These are phyloP conservation scores for Cladosporium velox DNA, from an alignment of 2,329 filamentous ascomycete genomes.

Conservation along the genomic window DNA sequence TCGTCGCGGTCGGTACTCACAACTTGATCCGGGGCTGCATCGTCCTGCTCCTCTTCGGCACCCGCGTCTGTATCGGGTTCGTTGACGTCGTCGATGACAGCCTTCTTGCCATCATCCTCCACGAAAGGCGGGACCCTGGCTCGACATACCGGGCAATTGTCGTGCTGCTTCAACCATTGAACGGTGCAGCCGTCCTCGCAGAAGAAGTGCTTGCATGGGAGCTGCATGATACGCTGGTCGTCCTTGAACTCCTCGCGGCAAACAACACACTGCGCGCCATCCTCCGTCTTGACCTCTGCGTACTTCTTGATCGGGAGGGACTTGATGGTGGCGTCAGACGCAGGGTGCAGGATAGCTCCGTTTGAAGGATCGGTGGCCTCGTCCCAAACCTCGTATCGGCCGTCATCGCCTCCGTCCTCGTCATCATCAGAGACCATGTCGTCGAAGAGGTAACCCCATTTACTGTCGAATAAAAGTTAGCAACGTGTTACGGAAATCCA, in stretches of 20 bases:
- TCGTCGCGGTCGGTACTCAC: neutral
- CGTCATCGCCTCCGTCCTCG: slow-evolving; percentile 17
- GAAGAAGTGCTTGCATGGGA: slow-evolving; percentile 31
- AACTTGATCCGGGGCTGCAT: neutral
- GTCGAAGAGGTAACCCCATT: slow-evolving; percentile 32
- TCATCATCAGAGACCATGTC: slow-evolving; percentile 28
- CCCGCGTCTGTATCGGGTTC: too few relatives aligned
- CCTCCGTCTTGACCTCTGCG: slow-evolving; percentile 21
- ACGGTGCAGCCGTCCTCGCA: slow-evolving; percentile 25
- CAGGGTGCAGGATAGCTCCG: slow-evolving; percentile 22
- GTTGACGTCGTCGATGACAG: neutral
- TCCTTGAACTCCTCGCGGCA: slow-evolving; percentile 25
- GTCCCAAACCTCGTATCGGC: slow-evolving; percentile 27
- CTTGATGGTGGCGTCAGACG: slow-evolving; percentile 26
- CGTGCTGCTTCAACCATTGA: slow-evolving; percentile 28
- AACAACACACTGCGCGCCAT: slow-evolving; percentile 24
- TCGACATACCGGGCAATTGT: slow-evolving; percentile 31
- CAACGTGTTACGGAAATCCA: neutral
- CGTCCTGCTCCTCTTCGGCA: neutral
- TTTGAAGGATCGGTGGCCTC: slow-evolving; percentile 32
- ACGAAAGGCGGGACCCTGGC: slow-evolving; percentile 16
- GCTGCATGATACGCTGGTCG: slow-evolving; percentile 23
- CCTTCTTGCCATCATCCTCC: neutral
- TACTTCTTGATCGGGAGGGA: slow-evolving; percentile 25
- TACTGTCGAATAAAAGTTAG: neutral